Percentiles rank a stretch among this genome's conserved stretches.
Evolutionary conservation across 345 rosid genomes (phyloP).

Genomic region (Salix koriyanagi): DNA sequence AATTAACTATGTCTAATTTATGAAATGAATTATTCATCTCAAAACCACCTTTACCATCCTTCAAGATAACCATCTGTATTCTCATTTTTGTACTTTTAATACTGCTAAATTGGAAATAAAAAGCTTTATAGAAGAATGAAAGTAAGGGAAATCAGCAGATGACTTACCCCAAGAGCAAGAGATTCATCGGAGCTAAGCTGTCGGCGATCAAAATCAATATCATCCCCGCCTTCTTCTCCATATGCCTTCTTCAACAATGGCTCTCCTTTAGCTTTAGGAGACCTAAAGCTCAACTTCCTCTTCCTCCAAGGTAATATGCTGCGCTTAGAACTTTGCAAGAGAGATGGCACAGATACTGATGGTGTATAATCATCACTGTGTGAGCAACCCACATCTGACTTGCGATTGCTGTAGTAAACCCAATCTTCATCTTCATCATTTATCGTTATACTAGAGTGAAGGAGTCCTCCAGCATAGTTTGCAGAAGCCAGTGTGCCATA

Average conservation of each 20-base stretch:
- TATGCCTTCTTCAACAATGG: conserved; percentile 85
- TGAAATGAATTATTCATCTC: background rate
- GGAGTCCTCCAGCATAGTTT: conserved; percentile 68
- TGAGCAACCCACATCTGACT: conserved; percentile 56
- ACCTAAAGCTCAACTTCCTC: conserved; percentile 82
- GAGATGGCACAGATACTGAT: conserved; percentile 43
- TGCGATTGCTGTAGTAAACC: conserved; percentile 80
- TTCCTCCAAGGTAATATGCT: conserved; percentile 84
- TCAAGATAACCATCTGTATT: background rate
- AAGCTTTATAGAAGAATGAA: background rate
- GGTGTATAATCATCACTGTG: conserved; percentile 37
- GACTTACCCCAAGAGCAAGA: conserved; percentile 45
- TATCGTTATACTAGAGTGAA: conserved; percentile 42
- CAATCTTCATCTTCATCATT: conserved; percentile 62
- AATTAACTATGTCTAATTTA: background rate
- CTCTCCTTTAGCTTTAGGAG: conserved; percentile 81
- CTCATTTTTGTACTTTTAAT: background rate
- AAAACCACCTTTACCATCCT: background rate
- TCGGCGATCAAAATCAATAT: conserved; percentile 90
- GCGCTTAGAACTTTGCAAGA: conserved; percentile 51
- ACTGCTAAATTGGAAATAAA: background rate
- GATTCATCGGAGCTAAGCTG: conserved; percentile 85
- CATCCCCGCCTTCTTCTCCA: conserved; percentile 99
- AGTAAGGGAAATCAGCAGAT: background rate
- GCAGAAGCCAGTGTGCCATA: conserved; percentile 81